Conservation (phyloP, 2,329 filamentous ascomycete species). For the Emydomyces testavorans region DNA sequence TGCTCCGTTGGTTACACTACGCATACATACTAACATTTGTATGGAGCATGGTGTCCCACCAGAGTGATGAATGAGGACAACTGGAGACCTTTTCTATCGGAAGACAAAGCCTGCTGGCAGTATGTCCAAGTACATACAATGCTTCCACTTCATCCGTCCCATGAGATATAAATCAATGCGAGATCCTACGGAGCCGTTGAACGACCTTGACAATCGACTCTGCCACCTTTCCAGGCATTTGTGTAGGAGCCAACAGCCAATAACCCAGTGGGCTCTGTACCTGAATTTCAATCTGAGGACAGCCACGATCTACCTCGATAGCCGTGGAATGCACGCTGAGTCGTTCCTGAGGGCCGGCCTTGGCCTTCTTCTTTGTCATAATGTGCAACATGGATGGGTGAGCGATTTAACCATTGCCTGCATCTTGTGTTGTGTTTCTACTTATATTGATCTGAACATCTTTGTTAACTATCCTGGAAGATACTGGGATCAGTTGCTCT, state of each 20-base stretch:
- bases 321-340: not conserved
- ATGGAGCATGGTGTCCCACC: no score
- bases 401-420: not conserved
- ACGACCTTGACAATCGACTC: no score
- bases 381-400: not conserved
- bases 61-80: no score
- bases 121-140: no score
- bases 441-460: not conserved
- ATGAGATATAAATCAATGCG: no score
- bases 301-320: not conserved
- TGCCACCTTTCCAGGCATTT: not conserved
- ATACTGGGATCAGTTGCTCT: not conserved
- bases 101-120: no score
- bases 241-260: not conserved
- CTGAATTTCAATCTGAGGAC: not conserved
- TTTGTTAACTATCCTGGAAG: not conserved
- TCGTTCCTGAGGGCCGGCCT: not conserved
- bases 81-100: no score
- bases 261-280: not conserved
- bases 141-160: no score
- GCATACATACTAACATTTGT: no score
- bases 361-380: not conserved
- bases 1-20: no score
- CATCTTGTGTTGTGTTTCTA: not conserved
- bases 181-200: no score